Conservation (phyloP, 768 basidiomycete species). For the Podaxis rugospora region DNA sequence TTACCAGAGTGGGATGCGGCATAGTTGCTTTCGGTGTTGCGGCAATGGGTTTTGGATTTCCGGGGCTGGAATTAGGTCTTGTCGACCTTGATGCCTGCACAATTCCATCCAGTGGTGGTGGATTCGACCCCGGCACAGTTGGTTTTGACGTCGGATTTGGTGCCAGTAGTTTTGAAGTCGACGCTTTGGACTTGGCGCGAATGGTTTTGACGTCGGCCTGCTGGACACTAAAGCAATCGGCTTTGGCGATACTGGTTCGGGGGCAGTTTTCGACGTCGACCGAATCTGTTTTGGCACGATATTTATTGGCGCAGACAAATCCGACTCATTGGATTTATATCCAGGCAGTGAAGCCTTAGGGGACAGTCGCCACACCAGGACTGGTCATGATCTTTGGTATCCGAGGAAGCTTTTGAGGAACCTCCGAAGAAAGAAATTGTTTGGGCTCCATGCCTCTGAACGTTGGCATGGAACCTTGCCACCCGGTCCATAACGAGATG, state of each 20-base stretch:
- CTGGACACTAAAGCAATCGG: not conserved
- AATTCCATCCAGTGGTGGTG: too few species aligned
- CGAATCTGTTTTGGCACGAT: too few species aligned
- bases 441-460: not conserved
- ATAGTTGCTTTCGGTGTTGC: too few species aligned
- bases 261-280: too few species aligned
- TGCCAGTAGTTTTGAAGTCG: not conserved
- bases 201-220: too few species aligned
- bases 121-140: too few species aligned
- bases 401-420: not conserved
- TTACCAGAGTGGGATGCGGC: too few species aligned
- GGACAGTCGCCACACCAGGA: not conserved
- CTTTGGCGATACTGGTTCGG: not conserved
- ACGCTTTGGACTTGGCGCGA: not conserved
- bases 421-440: not conserved
- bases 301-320: not conserved
- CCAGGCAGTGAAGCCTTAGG: not conserved
- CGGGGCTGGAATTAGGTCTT: too few species aligned
- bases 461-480: not conserved
- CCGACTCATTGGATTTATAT: not conserved
- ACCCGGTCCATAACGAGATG: not conserved
- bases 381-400: not conserved
- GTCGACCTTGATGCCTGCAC: too few species aligned
- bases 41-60: too few species aligned
- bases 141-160: not conserved